Conservation (phyloP, 768 basidiomycete species). For the Amanita molliuscula region DNA sequence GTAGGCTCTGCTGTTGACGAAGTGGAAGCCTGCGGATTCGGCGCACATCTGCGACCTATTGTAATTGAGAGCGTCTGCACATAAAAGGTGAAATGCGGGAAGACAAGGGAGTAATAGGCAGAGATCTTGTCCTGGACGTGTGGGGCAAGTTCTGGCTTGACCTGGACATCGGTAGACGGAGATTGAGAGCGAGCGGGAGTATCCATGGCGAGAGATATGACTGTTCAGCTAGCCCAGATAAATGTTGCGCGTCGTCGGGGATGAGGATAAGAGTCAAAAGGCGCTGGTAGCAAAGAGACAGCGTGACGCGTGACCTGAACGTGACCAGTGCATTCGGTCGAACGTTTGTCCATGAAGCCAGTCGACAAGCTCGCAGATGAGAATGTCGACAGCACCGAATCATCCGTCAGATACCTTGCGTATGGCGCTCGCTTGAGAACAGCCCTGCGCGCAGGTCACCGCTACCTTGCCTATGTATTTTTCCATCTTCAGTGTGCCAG, state of each 20-base stretch:
- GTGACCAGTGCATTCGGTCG: neutral
- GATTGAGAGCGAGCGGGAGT: conserved; percentile 31
- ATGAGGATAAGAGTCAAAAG: neutral
- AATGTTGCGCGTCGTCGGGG: conserved; percentile 11
- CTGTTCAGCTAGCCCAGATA: conserved; percentile 9
- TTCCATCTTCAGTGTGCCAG: neutral
- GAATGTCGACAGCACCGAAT: conserved; percentile 56
- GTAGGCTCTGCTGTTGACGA: conserved; percentile 47
- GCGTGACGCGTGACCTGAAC: conserved; percentile 17
- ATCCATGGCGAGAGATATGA: conserved; percentile 23
- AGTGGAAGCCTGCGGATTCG: conserved; percentile 34
- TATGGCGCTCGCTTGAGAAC: conserved; percentile 74
- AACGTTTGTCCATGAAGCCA: conserved; percentile 17
- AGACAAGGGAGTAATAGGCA: conserved; percentile 90
- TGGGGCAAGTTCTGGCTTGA: conserved; percentile 21
- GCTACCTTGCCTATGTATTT: conserved; percentile 73
- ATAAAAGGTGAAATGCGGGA: conserved; percentile 93
- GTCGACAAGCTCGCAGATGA: conserved; percentile 52
- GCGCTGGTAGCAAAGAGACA: neutral
- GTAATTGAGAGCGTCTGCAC: conserved; percentile 91
- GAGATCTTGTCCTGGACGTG: conserved; percentile 67
- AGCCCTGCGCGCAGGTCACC: conserved; percentile 53
- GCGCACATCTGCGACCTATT: conserved; percentile 82
- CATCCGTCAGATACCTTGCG: conserved; percentile 61
- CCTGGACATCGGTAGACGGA: conserved; percentile 17